Base-by-base conservation (phyloP, 2,329 filamentous ascomycete genomes). In the Fusarium acutatum region DNA sequence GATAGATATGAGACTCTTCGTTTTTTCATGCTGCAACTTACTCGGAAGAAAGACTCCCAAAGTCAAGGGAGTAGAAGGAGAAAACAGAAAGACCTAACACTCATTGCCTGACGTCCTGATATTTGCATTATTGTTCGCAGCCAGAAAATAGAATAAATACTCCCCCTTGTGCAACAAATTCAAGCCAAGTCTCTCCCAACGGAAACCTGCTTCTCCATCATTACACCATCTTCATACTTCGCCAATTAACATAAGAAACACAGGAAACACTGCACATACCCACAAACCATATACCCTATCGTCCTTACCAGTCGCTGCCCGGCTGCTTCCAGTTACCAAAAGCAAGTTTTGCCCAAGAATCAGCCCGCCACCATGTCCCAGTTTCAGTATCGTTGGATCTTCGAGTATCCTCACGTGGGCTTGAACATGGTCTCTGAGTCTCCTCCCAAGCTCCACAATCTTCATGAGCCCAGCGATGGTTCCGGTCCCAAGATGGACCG, bases 371-470 rank as follows among this genome's bases (percentile, higher is more conserved):
- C 14, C 26, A 69, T 65, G 67, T 7, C 50, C 13, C 40, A 43
- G 13, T 15, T 17, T 22, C 40, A 28, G 13, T 26, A 46, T 35
- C 56, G 38, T 37, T n/a, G 52, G n/a, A 11, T 69, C 46, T 65
- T 74, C 11, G 52, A 72, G 43, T 57, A 52, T 18, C 59, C 67
- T 35, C 28, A 50, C 5, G 20, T 59, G 18, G 56, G 47, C 24
- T n/a, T 10, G 7, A 32, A 50, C 15, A 40, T 69, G 38, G 57
- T 72, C 10, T 61, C 71, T 10, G 26, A 49, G 30, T 53, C 47
- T 34, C 59, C 67, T 28, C 49, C 58, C 9, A 40, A 10, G 12
- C 38, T 41, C 20, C 18, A 37, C 35, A 24, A 15, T 30, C 10
- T 28, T 15, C 22, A 9, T 46, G 17, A 56, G 10, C 34, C 37